phyloP scores from a whole-genome alignment of 202 grass and related monocot genomes.

The Cymbopogon flexuosus region DNA sequence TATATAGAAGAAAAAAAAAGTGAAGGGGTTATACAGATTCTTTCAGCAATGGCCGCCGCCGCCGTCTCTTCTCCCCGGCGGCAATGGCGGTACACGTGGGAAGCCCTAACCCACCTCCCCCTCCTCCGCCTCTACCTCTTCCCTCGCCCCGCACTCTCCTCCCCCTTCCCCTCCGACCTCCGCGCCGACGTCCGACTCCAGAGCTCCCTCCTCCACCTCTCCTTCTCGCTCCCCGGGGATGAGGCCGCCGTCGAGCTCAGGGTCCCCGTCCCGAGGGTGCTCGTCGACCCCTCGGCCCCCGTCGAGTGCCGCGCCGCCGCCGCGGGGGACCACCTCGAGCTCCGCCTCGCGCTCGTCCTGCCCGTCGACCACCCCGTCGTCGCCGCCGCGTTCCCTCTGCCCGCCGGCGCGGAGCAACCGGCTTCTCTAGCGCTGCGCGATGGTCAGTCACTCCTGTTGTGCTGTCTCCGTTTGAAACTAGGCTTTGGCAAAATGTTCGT shows the following conservation, averaged over 20 bases:
- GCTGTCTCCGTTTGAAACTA: not conserved
- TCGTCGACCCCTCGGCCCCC: constrained; percentile 52
- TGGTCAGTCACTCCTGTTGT: constrained; percentile 29
- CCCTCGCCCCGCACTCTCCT: constrained; percentile 10
- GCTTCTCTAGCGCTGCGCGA: constrained; percentile 42
- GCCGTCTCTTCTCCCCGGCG: not conserved
- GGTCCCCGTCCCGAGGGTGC: constrained; percentile 70
- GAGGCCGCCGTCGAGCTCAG: constrained; percentile 2
- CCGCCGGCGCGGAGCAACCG: not conserved
- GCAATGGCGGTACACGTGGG: constrained; percentile 83
- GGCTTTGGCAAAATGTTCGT: not conserved
- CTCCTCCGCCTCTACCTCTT: constrained; percentile 81
- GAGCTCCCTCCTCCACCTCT: constrained; percentile 53
- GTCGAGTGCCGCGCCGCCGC: constrained; percentile 41
- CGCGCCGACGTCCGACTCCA: constrained; percentile 53
- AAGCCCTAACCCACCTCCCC: constrained; percentile 57
- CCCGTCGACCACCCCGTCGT: constrained; percentile 78
- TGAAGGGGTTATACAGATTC: too few species aligned
- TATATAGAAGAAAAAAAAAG: too few species aligned
- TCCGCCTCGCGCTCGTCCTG: constrained; percentile 68
- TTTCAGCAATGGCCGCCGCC: too few species aligned
- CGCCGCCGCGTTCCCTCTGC: constrained; percentile 37
- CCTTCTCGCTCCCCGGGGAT: constrained; percentile 40
- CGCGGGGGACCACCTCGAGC: constrained; percentile 60
- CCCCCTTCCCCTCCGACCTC: not conserved